Conservation (phyloP, 2,329 filamentous ascomycete genomes). For the Pseudocercospora macadamiae region DNA sequence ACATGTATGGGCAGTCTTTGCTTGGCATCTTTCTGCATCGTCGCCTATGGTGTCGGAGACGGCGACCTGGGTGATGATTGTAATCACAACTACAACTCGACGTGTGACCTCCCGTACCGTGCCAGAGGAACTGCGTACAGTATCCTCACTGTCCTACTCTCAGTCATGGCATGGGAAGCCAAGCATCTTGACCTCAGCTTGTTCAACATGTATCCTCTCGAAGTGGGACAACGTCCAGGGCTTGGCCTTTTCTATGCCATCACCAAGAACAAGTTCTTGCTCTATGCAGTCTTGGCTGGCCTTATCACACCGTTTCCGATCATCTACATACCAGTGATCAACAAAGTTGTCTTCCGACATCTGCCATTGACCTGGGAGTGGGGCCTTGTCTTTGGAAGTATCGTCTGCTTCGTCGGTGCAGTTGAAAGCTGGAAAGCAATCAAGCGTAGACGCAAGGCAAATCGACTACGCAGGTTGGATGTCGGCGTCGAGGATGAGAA, state of each 20-base stretch:
- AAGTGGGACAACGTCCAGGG: constrained; percentile 27
- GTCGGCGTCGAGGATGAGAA: constrained; percentile 7
- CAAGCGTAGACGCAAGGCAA: constrained; percentile 38
- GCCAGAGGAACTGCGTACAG: constrained; percentile 51
- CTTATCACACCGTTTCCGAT: constrained; percentile 48
- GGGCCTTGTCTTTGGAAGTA: constrained; percentile 47
- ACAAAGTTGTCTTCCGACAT: constrained; percentile 51
- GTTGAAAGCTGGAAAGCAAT: constrained; percentile 52
- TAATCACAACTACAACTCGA: constrained; percentile 48
- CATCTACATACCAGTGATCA: constrained; percentile 51
- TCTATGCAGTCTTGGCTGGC: constrained; percentile 47
- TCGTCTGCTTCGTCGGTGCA: constrained; percentile 45
- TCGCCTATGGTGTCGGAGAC: constrained; percentile 48
- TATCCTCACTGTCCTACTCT: constrained; percentile 48
- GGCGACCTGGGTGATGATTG: constrained; percentile 49
- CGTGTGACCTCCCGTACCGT: constrained; percentile 48
- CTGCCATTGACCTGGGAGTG: constrained; percentile 50
- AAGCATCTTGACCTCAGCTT: constrained; percentile 49
- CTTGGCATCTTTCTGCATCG: constrained; percentile 48
- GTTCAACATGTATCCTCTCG: constrained; percentile 49
- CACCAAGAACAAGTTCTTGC: constrained; percentile 46
- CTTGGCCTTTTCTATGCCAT: constrained; percentile 40
- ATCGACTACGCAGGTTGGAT: constrained; percentile 4
- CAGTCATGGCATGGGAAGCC: constrained; percentile 53
- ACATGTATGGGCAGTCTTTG: constrained; percentile 51